Percentiles rank a stretch among this genome's conserved stretches.
phyloP scores from a whole-genome alignment of 1,284 basidiomycete genomes.

The Erythrobasidium hasegawianum region DNA sequence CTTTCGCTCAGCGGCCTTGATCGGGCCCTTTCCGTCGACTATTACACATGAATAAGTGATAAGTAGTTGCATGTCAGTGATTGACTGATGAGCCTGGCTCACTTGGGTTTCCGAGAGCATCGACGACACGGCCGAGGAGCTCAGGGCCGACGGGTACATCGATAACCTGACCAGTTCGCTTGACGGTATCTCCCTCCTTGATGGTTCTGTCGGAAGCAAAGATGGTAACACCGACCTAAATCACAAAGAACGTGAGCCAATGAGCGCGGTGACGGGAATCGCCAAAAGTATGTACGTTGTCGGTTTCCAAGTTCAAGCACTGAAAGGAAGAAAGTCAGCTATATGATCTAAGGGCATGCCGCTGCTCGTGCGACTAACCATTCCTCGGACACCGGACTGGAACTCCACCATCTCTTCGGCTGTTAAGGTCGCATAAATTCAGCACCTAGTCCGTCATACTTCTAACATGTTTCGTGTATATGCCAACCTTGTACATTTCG shows the following conservation, averaged over 20 bases:
- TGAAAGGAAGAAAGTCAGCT: slow-evolving; percentile 60
- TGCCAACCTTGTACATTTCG: slow-evolving; percentile 75
- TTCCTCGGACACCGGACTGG: slow-evolving; percentile 79
- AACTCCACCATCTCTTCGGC: slow-evolving; percentile 99
- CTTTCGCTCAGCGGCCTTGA: slow-evolving; percentile 84
- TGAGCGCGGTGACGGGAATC: background rate
- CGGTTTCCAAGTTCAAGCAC: slow-evolving; percentile 98
- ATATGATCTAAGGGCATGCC: background rate
- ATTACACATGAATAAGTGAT: no score
- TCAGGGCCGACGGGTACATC: slow-evolving; percentile 96
- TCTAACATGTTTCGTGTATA: slow-evolving; percentile 14
- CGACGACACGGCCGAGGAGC: slow-evolving; percentile 96
- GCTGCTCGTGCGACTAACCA: slow-evolving; percentile 33
- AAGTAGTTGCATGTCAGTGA: background rate
- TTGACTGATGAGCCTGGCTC: background rate
- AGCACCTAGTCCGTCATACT: background rate
- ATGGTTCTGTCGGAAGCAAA: slow-evolving; percentile 98
- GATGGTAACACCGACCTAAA: slow-evolving; percentile 83
- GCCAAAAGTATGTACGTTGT: slow-evolving; percentile 65
- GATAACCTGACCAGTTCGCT: slow-evolving; percentile 99
- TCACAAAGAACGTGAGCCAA: slow-evolving; percentile 20
- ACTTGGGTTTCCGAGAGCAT: slow-evolving; percentile 95
- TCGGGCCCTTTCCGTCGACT: slow-evolving; percentile 95
- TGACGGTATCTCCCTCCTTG: slow-evolving; percentile 99
- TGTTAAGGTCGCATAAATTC: slow-evolving; percentile 46